Evolutionary conservation across 2,329 filamentous ascomycete species (phyloP).

Genomic region (Ophiostoma himal-ulmi): DNA sequence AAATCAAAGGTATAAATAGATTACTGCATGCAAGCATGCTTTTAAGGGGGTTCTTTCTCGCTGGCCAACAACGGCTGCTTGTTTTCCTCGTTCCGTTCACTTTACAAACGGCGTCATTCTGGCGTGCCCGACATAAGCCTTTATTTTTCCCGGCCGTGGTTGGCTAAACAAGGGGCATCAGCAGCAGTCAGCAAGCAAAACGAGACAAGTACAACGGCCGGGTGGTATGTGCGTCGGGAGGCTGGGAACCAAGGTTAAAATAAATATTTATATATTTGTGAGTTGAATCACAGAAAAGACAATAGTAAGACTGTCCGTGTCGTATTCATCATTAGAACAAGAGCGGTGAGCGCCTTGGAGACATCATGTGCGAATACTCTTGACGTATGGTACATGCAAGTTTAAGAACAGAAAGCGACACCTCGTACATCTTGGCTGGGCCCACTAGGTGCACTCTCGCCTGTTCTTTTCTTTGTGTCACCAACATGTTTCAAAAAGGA

Average conservation of each 20-base stretch:
- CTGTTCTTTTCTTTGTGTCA: neutral
- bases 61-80: too few relatives aligned
- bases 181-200: neutral
- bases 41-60: too few relatives aligned
- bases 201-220: slow-evolving; percentile 13
- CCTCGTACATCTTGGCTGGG: neutral
- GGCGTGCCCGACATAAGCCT: neutral
- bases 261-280: neutral
- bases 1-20: neutral
- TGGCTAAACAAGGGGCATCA: neutral
- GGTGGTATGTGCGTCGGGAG: slow-evolving; percentile 2
- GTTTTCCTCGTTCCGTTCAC: neutral
- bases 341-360: neutral
- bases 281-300: neutral
- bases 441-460: neutral
- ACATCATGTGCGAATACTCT: too few relatives aligned
- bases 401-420: neutral
- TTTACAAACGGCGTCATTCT: too few relatives aligned
- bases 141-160: neutral
- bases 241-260: neutral
- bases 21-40: neutral
- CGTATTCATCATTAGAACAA: neutral
- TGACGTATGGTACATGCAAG: neutral
- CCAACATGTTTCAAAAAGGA: neutral
- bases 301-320: neutral